A percentile compares a stretch with the other conserved stretches of the same genome.
These are phyloP conservation scores for Arthrobotrys sphaeroides DNA, from an alignment of 2,329 filamentous ascomycete species.

Conservation along the genomic window DNA sequence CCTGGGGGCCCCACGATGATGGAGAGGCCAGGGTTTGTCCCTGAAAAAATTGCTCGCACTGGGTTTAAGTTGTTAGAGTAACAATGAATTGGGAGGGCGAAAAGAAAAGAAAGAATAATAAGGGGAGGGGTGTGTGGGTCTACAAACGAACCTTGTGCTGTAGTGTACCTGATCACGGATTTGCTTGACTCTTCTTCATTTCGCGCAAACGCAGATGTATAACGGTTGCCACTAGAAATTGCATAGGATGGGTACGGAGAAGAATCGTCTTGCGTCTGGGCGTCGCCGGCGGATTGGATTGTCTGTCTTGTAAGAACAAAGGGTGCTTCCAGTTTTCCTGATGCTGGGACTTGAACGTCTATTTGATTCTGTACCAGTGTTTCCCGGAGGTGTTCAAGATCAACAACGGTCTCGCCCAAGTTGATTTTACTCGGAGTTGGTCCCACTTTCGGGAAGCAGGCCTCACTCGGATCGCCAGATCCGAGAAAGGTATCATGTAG, in stretches of 20 bases:
- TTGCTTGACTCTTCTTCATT: background rate
- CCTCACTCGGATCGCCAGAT: conserved; percentile 89
- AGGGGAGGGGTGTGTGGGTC: background rate
- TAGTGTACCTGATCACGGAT: conserved; percentile 18
- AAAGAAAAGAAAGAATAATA: background rate
- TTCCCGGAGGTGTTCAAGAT: conserved; percentile 93
- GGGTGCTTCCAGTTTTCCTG: conserved; percentile 62
- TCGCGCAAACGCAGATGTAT: background rate
- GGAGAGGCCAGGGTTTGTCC: conserved; percentile 91
- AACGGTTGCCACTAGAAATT: conserved; percentile 8
- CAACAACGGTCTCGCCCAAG: conserved; percentile 91
- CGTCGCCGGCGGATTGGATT: background rate
- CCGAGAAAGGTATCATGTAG: conserved; percentile 97
- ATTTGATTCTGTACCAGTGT: conserved; percentile 79
- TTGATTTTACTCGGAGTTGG: conserved; percentile 83
- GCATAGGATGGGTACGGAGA: background rate
- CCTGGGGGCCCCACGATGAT: conserved; percentile 94
- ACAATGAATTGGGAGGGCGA: conserved; percentile 75
- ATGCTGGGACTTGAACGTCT: conserved; percentile 19
- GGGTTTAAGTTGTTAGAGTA: background rate
- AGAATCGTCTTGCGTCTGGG: background rate
- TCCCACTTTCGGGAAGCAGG: conserved; percentile 82
- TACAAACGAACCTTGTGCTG: conserved; percentile 16
- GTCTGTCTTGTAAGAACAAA: conserved; percentile 66
- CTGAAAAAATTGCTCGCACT: conserved; percentile 89